A percentile compares a stretch with the other conserved stretches of the same genome.
Evolutionary conservation across 2,329 filamentous ascomycete species (phyloP).

Genomic region (Diaporthe sp.): DNA sequence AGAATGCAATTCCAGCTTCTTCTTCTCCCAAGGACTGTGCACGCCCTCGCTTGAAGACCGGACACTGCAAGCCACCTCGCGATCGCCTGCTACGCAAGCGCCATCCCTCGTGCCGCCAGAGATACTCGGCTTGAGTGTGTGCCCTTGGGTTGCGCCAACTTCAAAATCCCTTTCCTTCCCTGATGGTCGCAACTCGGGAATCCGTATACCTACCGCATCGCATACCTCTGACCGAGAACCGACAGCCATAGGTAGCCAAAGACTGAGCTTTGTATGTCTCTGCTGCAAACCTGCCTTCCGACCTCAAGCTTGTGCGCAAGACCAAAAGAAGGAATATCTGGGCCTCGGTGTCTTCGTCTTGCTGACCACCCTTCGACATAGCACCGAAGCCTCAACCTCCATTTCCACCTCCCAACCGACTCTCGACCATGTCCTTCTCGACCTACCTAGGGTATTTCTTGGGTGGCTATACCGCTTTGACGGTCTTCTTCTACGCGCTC

Average conservation of each 20-base stretch:
- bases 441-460: constrained; percentile 60
- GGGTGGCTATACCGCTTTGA: constrained; percentile 64
- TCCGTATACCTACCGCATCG: background rate
- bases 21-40: constrained; percentile 14
- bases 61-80: background rate
- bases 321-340: background rate
- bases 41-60: background rate
- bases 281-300: background rate
- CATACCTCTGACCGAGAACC: background rate
- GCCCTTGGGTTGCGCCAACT: constrained; percentile 18
- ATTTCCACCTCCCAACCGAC: constrained; percentile 1
- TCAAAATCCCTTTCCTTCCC: background rate
- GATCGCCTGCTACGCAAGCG: constrained; percentile 8
- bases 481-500: constrained; percentile 71
- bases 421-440: constrained; percentile 53
- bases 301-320: background rate
- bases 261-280: background rate
- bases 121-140: background rate
- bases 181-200: constrained; percentile 19
- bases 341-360: background rate
- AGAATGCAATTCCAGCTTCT: constrained; percentile 3
- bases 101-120: background rate
- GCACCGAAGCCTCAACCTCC: background rate
- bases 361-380: constrained; percentile 21
- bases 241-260: background rate